Base-by-base conservation (phyloP, 257 asterid species). In the Apocynum venetum region DNA sequence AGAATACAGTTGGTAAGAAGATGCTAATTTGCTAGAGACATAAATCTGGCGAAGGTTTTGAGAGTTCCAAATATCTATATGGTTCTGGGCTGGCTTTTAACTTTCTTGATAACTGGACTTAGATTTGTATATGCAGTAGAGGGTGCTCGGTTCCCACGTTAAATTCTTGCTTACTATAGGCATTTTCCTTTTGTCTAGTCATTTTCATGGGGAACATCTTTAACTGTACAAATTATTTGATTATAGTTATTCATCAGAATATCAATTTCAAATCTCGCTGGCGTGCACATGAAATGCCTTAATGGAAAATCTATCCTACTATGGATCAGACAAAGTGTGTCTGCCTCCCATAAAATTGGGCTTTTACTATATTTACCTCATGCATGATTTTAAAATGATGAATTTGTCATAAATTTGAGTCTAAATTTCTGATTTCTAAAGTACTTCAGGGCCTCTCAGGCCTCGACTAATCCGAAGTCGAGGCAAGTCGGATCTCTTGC, bases 41-140 rank as follows among this genome's bases (percentile, higher is more conserved):
- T 12, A 53, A 40, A 13, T 72, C 61, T n/a, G 46, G 41, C 60
- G 10, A 25, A 61, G 75, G 10, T 43, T 73, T 52, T 55, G 31
- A 8, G 65, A 38, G 5, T 14, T 73, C 6, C 48, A 35, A 72
- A 38, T 36, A 2, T 38, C 19, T 8, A 52, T 51, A n/a, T 43
- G 72, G 72, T 17, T 40, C 15, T 48, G 43, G 61, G 14, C 64
- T 15, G 15, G 38, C 51, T 73, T 52, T 38, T 19, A 17, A 51
- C 19, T 36, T 73, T 55, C 77, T 73, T 53, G 52, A 73, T 73
- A 53, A 17, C 17, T 73, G 68, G 36, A 47, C 40, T 73, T 73
- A n/a, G 38, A 73, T 73, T 56, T 53, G 51, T 53, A 66, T 53
- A 11, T 53, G 20, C 43, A 46, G 41, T 0, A 48, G 0, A 46